A percentile compares a stretch with the other conserved stretches of the same genome.
phyloP scores from a whole-genome alignment of 2,329 filamentous ascomycete genomes.

The Xylaria sp. region DNA sequence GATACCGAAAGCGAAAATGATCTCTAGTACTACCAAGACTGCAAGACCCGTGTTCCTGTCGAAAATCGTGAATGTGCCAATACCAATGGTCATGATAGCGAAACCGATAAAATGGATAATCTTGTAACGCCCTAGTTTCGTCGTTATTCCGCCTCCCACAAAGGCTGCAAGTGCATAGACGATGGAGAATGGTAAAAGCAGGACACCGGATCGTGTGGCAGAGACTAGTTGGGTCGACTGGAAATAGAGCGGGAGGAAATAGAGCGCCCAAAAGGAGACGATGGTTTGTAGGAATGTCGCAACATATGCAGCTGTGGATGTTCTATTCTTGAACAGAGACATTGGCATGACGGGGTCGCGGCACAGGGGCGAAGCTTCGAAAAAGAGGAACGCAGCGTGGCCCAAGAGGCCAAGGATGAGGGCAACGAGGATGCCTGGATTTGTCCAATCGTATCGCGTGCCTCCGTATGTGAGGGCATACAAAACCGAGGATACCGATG shows the following conservation, averaged over 20 bases:
- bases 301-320: conserved; percentile 46
- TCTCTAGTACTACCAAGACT: conserved; percentile 52
- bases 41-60: conserved; percentile 47
- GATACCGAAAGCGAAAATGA: conserved; percentile 51
- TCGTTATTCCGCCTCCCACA: conserved; percentile 18
- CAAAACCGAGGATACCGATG: conserved; percentile 23
- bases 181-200: conserved; percentile 30
- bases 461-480: conserved; percentile 25
- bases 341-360: conserved; percentile 54
- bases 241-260: conserved; percentile 60
- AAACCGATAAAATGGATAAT: conserved; percentile 43
- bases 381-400: conserved; percentile 51
- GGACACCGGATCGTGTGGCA: conserved; percentile 24
- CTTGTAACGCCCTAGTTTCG: conserved; percentile 24
- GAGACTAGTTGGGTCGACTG: conserved; percentile 45
- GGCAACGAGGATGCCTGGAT: conserved; percentile 50
- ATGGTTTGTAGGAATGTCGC: conserved; percentile 54
- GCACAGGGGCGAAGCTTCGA: conserved; percentile 43
- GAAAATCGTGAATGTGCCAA: conserved; percentile 53
- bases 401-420: conserved; percentile 55
- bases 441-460: conserved; percentile 50
- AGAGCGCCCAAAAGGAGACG: conserved; percentile 51
- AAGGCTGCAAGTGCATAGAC: conserved; percentile 24
- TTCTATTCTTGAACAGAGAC: conserved; percentile 58
- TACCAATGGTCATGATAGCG: conserved; percentile 48